phyloP scores from a whole-genome alignment of 78 protist species.

The Protostelium mycophagum region DNA sequence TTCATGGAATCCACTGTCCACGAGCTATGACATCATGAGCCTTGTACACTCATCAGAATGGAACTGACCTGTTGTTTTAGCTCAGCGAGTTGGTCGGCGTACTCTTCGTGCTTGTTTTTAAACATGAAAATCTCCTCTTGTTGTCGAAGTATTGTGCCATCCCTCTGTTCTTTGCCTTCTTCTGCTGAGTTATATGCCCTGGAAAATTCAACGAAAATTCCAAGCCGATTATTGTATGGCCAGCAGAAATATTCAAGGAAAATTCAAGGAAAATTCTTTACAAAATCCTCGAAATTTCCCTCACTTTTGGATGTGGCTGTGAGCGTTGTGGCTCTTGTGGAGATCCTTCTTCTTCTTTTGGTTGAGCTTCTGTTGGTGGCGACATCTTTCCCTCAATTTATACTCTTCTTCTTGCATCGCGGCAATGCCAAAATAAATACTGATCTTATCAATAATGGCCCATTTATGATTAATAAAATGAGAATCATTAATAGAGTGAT shows the following conservation, averaged over 20 bases:
- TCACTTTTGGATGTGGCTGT: too few species aligned
- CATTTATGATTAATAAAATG: neutral
- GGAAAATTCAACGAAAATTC: too few species aligned
- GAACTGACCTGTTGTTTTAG: neutral
- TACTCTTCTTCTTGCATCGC: neutral
- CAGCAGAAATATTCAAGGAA: too few species aligned
- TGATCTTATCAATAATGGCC: neutral
- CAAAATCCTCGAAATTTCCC: too few species aligned
- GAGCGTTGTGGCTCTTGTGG: too few species aligned
- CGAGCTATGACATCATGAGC: neutral
- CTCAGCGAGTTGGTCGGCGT: neutral
- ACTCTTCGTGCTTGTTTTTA: neutral
- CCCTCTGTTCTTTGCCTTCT: too few species aligned
- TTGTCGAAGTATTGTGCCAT: too few species aligned
- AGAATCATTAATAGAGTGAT: neutral
- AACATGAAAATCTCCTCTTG: neutral
- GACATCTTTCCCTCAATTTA: too few species aligned
- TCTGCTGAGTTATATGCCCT: too few species aligned
- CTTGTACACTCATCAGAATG: neutral
- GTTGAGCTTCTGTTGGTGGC: neutral
- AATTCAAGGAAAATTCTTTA: too few species aligned
- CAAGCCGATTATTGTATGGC: too few species aligned
- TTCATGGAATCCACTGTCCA: neutral
- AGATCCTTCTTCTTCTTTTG: neutral
- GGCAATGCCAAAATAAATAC: neutral